Evolutionary conservation across 306 rosid genomes (phyloP).

Genomic region (Spatholobus suberectus): DNA sequence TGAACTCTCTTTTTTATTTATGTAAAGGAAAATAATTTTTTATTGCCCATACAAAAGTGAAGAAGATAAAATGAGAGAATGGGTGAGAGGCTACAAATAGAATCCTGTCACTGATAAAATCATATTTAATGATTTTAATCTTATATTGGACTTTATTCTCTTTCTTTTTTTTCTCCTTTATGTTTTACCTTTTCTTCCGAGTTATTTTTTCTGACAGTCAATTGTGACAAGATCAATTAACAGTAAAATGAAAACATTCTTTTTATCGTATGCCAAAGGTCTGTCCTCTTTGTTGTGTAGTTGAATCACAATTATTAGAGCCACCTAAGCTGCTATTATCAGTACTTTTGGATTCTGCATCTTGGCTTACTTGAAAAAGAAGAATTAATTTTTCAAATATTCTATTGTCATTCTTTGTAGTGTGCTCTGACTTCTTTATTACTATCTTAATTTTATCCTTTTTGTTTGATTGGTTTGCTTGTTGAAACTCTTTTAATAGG

Average conservation of each 20-base stretch:
- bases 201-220: not conserved
- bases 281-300: not conserved
- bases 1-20: not conserved
- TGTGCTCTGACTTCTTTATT: not conserved
- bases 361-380: not conserved
- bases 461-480: constrained; percentile 29
- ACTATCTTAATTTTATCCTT: not conserved
- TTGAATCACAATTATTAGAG: not conserved
- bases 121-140: not conserved
- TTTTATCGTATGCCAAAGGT: not conserved
- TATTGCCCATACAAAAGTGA: not conserved
- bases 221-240: not conserved
- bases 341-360: not conserved
- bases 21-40: not conserved
- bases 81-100: not conserved
- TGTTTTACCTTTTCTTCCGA: not conserved
- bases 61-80: not conserved
- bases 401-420: not conserved
- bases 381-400: not conserved
- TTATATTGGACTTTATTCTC: not conserved
- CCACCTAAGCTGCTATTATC: not conserved
- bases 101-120: not conserved
- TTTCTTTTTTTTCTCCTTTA: constrained; percentile 3
- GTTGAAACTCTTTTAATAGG: constrained; percentile 54
- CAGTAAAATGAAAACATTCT: not conserved